Conservation (phyloP, 805 yeast species). For the Metschnikowia borealis region DNA sequence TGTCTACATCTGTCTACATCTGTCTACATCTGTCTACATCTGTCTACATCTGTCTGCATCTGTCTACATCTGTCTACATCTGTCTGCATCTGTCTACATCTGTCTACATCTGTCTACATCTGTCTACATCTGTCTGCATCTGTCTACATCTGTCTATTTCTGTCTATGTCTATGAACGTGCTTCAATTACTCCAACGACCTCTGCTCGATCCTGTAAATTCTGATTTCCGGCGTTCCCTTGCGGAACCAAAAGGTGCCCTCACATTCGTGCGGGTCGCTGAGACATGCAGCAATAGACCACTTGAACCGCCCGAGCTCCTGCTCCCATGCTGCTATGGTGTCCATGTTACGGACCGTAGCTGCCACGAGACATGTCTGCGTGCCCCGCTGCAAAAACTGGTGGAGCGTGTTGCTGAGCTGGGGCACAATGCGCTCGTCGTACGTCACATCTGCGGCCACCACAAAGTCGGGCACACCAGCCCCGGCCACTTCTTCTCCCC, state of each 20-base stretch:
- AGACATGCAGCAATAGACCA: conserved; percentile 9
- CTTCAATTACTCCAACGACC: neutral
- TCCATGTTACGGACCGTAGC: conserved; percentile 67
- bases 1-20: too few relatives aligned
- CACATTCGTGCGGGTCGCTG: conserved; percentile 9
- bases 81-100: too few relatives aligned
- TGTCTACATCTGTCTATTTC: too few relatives aligned
- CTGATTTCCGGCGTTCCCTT: conserved; percentile 19
- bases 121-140: too few relatives aligned
- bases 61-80: too few relatives aligned
- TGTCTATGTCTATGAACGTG: too few relatives aligned
- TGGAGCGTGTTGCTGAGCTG: conserved; percentile 48
- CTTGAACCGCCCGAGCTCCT: conserved; percentile 8
- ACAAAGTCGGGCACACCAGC: conserved; percentile 42
- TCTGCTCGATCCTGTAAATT: conserved; percentile 8
- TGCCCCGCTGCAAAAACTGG: conserved; percentile 29
- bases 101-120: too few relatives aligned
- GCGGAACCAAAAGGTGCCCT: conserved; percentile 12
- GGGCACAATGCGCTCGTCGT: conserved; percentile 61
- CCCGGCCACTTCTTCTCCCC: conserved; percentile 49
- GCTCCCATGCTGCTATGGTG: conserved; percentile 34
- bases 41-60: too few relatives aligned
- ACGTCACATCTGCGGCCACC: conserved; percentile 86
- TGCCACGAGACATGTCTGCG: conserved; percentile 47
- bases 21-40: too few relatives aligned